Base-by-base conservation (phyloP, 2,329 filamentous ascomycete genomes). In the Calonectria multiphialidica region DNA sequence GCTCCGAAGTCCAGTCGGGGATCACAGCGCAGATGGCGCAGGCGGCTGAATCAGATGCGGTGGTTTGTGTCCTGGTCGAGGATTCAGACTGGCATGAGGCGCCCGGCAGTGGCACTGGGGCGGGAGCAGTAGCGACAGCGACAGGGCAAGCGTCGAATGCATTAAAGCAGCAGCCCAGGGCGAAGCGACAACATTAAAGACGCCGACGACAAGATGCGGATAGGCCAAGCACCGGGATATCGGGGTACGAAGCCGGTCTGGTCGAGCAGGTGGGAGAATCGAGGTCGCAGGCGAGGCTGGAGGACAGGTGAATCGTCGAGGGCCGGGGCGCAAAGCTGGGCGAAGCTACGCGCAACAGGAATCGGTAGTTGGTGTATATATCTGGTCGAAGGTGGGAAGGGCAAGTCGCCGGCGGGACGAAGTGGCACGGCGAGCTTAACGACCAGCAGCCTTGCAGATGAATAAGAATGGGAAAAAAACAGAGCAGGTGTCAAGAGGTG, bases 1-100 rank as follows among this genome's bases (percentile, higher is more conserved):
- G 55, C 72, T 67, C 37, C 72, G 69, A 63, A 50, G 44, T 66
- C 73, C 45, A 72, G 73, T 45, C 70, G 67, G 53, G 42, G 63
- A 63, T 70, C 64, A 66, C 42, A 42, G 55, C 40, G 50, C 18
- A 44, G 47, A 61, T 59, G 55, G 45, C 44, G 72, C 57, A 62
- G 71, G 73, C 66, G 73, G 65, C 28, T 42, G 70, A 49, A 70
- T 64, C 50, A 66, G 72, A 64, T 50, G 71, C 49, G 66, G 64
- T 66, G 53, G 61, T 71, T 67, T 71, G 44, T 66, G 62, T 50
- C 71, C 59, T 50, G 72, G 66, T 71, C 37, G 59, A 64, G 59
- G 42, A 65, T 76, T 78, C 68, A 80, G 64, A 57, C 70, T 53
- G 65, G 75, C 78, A 80, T 79, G 66, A 74, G 78, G 75, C 53